Evolutionary conservation across 345 rosid genomes (phyloP), one percentile per base, ranked within the genome.

Genomic region (Pistacia integerrima): DNA sequence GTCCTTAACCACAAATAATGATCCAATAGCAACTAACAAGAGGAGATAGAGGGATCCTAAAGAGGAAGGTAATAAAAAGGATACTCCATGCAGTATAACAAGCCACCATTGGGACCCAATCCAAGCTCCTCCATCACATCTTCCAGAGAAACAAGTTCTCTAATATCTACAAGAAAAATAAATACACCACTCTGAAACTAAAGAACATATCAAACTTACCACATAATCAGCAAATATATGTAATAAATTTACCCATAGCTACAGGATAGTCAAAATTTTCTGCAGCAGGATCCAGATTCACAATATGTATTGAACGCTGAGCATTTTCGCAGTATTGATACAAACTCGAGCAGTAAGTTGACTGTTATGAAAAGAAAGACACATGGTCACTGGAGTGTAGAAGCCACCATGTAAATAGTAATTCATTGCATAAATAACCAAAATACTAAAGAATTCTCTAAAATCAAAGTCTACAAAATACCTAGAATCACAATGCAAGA

Each of bases 21-120:
- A 52, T 13, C 38, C 5, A 30, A 74, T 28, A 48, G 16, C 52
- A 22, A 58, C 30, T 44, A 63, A 68, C 58, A 54, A 67, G 55
- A 18, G n/a, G 33, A 35, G 14, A 73, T 55, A 75, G 28, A 22
- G 14, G 57, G 16, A 62, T 57, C 9, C 52, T 36, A 11, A 18
- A 65, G 77, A 30, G 58, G 12, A 9, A 68, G 68, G 46, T 7
- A 67, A 67, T 14, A 17, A 73, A 76, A 82, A 87, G 94, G 97
- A 91, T 92, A 93, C 99, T 92, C 99, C 99, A 93, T 93, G 85
- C 98, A 90, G 83, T 95, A 92, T 70, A 93, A 79, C 41, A 93
- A 91, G 67, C 88, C 98, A 64, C 99, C 98, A 86, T 93, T 92
- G 18, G 98, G 99, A 83, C 97, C 99, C 46, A 95, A 80, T 18